A percentile compares a stretch with the other conserved stretches of the same genome.
phyloP scores from a whole-genome alignment of 208 protist genomes.

The Leishmania guyanensis region DNA sequence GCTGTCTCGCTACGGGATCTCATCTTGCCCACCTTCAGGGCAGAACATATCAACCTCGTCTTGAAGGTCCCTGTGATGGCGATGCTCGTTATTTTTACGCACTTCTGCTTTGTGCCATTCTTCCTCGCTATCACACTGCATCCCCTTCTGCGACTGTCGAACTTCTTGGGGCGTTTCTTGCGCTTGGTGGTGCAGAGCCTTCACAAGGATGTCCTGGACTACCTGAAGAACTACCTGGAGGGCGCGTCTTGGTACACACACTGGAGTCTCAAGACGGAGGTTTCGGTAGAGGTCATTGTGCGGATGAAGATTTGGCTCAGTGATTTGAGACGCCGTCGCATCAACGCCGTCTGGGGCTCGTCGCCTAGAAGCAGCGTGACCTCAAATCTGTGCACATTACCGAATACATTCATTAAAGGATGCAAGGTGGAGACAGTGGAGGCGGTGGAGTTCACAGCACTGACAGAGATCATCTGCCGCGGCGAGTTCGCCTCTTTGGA shows the following conservation, averaged over 20 bases:
- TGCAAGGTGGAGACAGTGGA: conserved; percentile 1
- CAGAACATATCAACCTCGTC: conserved; percentile 40
- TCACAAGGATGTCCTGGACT: conserved; percentile 72
- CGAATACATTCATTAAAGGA: conserved; percentile 35
- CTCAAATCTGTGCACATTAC: conserved; percentile 31
- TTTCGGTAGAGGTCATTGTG: conserved; percentile 47
- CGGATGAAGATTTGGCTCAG: conserved; percentile 56
- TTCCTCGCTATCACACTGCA: conserved; percentile 57
- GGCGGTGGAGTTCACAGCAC: conserved; percentile 8
- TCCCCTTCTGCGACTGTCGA: conserved; percentile 67
- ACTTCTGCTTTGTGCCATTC: conserved; percentile 68
- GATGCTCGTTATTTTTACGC: conserved; percentile 57
- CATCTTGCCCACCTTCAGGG: conserved; percentile 60
- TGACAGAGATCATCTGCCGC: conserved; percentile 64
- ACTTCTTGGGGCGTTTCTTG: conserved; percentile 78
- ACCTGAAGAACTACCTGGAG: conserved; percentile 77
- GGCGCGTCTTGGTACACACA: conserved; percentile 64
- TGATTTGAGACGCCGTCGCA: conserved; percentile 33
- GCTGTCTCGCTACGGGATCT: conserved; percentile 64
- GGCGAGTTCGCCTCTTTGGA: conserved; percentile 62
- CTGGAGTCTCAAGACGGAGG: conserved; percentile 46
- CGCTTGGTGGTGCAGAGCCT: conserved; percentile 72
- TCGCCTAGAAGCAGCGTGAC: conserved; percentile 7
- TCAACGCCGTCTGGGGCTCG: conserved; percentile 16
- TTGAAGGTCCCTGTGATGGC: conserved; percentile 53